These are phyloP conservation scores for Leccinum ponderosum DNA, from an alignment of 1,284 basidiomycete genomes.

Conservation along the genomic window DNA sequence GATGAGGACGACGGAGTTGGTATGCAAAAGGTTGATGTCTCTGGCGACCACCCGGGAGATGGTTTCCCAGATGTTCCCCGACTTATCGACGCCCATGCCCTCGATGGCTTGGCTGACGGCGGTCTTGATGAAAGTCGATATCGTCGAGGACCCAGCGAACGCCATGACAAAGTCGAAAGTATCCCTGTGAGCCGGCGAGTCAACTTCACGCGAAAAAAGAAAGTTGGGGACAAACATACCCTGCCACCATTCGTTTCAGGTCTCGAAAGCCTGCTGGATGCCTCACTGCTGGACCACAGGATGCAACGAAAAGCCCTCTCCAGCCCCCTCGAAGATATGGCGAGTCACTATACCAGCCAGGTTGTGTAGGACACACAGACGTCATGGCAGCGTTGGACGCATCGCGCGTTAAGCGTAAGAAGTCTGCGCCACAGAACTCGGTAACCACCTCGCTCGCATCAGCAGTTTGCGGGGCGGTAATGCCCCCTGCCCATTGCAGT, in stretches of 20 bases:
- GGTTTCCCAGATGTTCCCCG: not conserved
- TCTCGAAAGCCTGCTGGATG: not conserved
- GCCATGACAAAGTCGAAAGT: conserved; percentile 1
- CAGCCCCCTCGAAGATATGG: not conserved
- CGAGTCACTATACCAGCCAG: not conserved
- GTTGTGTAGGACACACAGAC: too few relatives aligned
- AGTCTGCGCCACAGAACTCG: not conserved
- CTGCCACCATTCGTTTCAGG: not conserved
- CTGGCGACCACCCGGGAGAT: not conserved
- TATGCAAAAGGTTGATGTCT: not conserved
- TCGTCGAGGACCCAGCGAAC: not conserved
- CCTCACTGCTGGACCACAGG: not conserved
- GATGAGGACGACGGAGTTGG: not conserved
- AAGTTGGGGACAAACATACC: not conserved
- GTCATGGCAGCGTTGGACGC: not conserved
- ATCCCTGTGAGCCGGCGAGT: not conserved
- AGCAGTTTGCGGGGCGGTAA: not conserved
- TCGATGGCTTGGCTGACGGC: not conserved
- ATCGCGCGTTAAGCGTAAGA: not conserved
- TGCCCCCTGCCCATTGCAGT: not conserved
- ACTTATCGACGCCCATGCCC: conserved; percentile 1
- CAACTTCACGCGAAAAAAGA: not conserved
- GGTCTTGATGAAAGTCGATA: not conserved
- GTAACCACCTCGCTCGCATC: not conserved
- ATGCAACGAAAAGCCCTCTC: not conserved